A percentile compares a stretch with the other conserved stretches of the same genome.
Evolutionary conservation across 805 yeast species (phyloP).

Genomic region (Cyberlindnera sargentensis): DNA sequence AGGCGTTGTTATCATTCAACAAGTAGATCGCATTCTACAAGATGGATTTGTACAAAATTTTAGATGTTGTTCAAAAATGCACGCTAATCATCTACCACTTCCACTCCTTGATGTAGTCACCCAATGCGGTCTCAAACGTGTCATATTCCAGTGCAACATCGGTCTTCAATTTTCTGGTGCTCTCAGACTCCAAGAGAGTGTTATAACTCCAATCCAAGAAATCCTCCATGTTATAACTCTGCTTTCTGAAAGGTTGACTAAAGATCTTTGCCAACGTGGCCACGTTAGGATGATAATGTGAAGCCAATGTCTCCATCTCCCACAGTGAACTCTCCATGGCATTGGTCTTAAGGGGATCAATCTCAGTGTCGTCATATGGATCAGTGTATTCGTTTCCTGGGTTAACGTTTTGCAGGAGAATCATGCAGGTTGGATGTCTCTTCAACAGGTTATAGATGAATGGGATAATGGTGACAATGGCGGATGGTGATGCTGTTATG

Average conservation of each 20-base stretch:
- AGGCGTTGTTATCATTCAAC: constrained; percentile 36
- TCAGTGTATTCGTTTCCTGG: constrained; percentile 39
- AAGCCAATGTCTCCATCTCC: constrained; percentile 77
- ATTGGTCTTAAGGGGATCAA: constrained; percentile 69
- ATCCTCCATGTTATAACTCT: constrained; percentile 85
- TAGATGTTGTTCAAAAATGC: no score
- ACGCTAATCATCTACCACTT: constrained; percentile 13
- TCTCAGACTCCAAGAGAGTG: constrained; percentile 56
- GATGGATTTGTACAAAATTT: no score
- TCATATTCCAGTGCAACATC: constrained; percentile 79
- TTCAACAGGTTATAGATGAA: constrained; percentile 83
- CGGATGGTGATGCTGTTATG: constrained; percentile 77
- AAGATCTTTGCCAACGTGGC: constrained; percentile 86
- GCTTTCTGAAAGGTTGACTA: constrained; percentile 84
- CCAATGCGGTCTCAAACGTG: constrained; percentile 19
- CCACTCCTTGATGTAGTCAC: constrained; percentile 23
- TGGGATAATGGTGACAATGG: constrained; percentile 83
- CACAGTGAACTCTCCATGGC: constrained; percentile 86
- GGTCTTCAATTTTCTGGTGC: constrained; percentile 55
- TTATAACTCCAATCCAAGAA: constrained; percentile 87
- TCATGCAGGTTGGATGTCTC: constrained; percentile 92
- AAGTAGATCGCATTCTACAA: background rate
- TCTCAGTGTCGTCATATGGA: constrained; percentile 57
- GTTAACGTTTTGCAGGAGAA: constrained; percentile 54
- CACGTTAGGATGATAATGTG: constrained; percentile 93